Evolutionary conservation across 1,284 basidiomycete genomes (phyloP).

Genomic region (Tilletia walkeri): DNA sequence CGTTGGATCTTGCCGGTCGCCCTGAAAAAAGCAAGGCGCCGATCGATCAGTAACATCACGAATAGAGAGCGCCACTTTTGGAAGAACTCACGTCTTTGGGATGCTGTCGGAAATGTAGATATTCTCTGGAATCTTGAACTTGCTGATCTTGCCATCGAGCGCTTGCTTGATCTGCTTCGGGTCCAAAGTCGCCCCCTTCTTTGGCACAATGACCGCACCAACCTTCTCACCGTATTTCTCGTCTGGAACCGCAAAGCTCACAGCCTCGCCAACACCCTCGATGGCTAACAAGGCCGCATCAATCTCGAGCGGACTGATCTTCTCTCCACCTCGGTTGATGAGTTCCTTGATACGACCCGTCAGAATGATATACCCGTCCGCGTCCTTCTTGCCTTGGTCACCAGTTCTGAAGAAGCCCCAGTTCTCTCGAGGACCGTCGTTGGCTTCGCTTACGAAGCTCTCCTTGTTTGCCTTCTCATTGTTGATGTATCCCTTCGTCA

Average conservation of each 20-base stretch:
- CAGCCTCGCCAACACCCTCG: constrained; percentile 62
- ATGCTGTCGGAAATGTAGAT: constrained; percentile 56
- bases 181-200: constrained; percentile 31
- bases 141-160: constrained; percentile 46
- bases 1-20: constrained; percentile 54
- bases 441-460: constrained; percentile 50
- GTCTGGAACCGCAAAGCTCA: constrained; percentile 57
- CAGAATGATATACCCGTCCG: constrained; percentile 64
- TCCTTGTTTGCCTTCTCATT: constrained; percentile 58
- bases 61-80: neutral
- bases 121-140: constrained; percentile 57
- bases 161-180: constrained; percentile 44
- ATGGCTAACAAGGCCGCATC: constrained; percentile 60
- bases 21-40: neutral
- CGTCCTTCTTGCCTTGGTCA: constrained; percentile 66
- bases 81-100: constrained; percentile 50
- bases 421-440: constrained; percentile 37
- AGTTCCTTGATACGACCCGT: constrained; percentile 55
- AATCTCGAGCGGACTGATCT: constrained; percentile 68
- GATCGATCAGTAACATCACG: neutral
- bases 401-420: constrained; percentile 64
- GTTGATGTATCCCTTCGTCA: constrained; percentile 57
- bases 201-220: constrained; percentile 54
- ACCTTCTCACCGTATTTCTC: constrained; percentile 55
- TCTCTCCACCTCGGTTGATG: constrained; percentile 64